Evolutionary conservation across 2,329 filamentous ascomycete species (phyloP), one percentile per base, ranked within the genome.

Genomic region (Xylaria sp.): DNA sequence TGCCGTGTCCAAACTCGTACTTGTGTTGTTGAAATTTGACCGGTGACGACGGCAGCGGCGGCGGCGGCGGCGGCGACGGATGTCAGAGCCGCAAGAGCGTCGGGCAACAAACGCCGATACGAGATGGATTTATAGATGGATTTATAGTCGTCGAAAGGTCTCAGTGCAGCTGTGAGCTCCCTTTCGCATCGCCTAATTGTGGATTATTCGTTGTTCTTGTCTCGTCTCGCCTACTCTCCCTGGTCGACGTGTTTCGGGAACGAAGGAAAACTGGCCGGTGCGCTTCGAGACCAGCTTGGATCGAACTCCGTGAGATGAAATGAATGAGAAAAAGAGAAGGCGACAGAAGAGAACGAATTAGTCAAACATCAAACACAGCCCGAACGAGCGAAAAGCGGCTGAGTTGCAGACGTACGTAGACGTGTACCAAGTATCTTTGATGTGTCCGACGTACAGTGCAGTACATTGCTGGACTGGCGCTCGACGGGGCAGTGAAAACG

Each of bases 401-500:
- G 53, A 56, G 32, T 45, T 53, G 55, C 55, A 43, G 53, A 41
- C 25, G 52, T 41, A n/a, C 32, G 23, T 53, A n/a, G 50, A 52
- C 48, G 18, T 43, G n/a, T 43, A 43, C 41, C 6, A 43, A 43
- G 41, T 43, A 43, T 43, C 41, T 43, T 10, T n/a, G 18, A 10
- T 3, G 3, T 25, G 46, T 28, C 46, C 9, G 46, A n/a, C 18
- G 32, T 34, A 34, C 32, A 34, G 32, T 34, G 3, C 32, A 34
- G 32, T 34, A 3, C 32, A 9, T 34, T 34, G 12, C 5, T 39
- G 13, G 36, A 39, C 15, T 39, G 28, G 28, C 3, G 3, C 28
- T 30, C 3, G 28, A 30, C 28, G 36, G 13, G 28, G 50, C 30
- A 53, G 50, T 53, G 50, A 36, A 53, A 36, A 36, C 28, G 46